A percentile compares a stretch with the other conserved stretches of the same genome.
phyloP scores from a whole-genome alignment of 345 rosid species.

The Trapa incisa region DNA sequence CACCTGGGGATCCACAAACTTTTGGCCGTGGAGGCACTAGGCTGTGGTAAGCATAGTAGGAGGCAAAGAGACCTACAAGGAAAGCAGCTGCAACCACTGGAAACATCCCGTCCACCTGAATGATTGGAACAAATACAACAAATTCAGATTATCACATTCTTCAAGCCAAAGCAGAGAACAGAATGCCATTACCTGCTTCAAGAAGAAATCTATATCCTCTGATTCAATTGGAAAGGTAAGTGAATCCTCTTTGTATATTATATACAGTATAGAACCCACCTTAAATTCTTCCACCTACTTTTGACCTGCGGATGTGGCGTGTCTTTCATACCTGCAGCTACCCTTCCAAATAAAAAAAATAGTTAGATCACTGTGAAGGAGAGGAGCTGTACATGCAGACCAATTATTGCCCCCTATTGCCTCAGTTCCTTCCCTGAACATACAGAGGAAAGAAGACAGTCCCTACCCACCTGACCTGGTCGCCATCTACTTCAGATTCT shows the following conservation, averaged over 20 bases:
- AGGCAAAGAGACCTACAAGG: slow-evolving; percentile 9
- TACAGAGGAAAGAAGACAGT: neutral
- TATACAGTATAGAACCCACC: neutral
- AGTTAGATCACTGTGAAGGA: neutral
- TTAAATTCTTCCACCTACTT: neutral
- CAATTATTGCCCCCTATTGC: neutral
- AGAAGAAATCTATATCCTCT: neutral
- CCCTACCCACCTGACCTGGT: neutral
- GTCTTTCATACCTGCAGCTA: neutral
- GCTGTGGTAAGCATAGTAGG: slow-evolving; percentile 10
- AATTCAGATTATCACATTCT: neutral
- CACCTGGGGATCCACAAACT: slow-evolving; percentile 17
- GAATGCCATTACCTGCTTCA: neutral
- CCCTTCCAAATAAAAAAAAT: neutral
- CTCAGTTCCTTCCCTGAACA: too few relatives aligned
- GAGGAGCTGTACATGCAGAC: neutral
- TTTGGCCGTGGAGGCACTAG: slow-evolving; percentile 20
- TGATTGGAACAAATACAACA: neutral
- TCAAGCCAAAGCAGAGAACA: neutral
- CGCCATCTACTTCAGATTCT: too few relatives aligned
- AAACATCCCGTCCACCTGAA: slow-evolving; percentile 1
- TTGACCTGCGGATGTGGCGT: neutral
- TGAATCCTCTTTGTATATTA: neutral
- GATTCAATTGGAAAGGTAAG: too few relatives aligned
- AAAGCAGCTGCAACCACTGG: slow-evolving; percentile 4